These are phyloP conservation scores for Yamadazyma atmosphaerica DNA, from an alignment of 1,139 yeast species.

Conservation along the genomic window DNA sequence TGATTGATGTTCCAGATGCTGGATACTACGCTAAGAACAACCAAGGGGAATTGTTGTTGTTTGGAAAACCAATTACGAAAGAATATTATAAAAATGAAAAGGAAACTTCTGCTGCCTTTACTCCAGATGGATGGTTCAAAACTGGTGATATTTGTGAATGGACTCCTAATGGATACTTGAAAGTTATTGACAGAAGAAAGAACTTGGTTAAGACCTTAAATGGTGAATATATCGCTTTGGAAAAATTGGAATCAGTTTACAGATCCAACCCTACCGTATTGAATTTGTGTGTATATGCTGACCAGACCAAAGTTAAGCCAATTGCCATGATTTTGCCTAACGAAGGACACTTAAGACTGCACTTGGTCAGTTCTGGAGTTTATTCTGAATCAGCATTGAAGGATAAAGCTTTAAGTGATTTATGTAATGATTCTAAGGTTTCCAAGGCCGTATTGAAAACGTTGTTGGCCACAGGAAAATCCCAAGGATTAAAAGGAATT, in stretches of 20 bases:
- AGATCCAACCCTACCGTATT: constrained; percentile 76
- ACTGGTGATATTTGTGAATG: constrained; percentile 99
- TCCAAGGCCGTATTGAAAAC: constrained; percentile 54
- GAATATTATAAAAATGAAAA: constrained; percentile 82
- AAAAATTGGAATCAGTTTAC: constrained; percentile 83
- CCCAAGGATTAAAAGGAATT: constrained; percentile 81
- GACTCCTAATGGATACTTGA: constrained; percentile 76
- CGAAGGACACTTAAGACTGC: constrained; percentile 59
- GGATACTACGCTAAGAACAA: constrained; percentile 88
- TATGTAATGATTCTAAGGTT: constrained; percentile 59
- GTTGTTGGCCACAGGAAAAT: constrained; percentile 71
- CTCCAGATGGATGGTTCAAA: constrained; percentile 89
- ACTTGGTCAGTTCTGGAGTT: constrained; percentile 55
- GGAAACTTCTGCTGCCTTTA: constrained; percentile 78
- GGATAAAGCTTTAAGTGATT: constrained; percentile 44
- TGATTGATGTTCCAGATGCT: constrained; percentile 89
- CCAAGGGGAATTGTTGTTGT: constrained; percentile 89
- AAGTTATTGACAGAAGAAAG: constrained; percentile 91
- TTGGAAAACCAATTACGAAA: constrained; percentile 69
- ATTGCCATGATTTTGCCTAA: constrained; percentile 87
- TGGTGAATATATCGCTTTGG: constrained; percentile 98
- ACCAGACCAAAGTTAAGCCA: constrained; percentile 82
- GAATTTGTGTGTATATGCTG: constrained; percentile 93
- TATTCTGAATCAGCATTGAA: constrained; percentile 50
- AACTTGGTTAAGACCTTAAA: constrained; percentile 93